phyloP scores from a whole-genome alignment of 441 rosid genomes.

The Raphanus hybrid region DNA sequence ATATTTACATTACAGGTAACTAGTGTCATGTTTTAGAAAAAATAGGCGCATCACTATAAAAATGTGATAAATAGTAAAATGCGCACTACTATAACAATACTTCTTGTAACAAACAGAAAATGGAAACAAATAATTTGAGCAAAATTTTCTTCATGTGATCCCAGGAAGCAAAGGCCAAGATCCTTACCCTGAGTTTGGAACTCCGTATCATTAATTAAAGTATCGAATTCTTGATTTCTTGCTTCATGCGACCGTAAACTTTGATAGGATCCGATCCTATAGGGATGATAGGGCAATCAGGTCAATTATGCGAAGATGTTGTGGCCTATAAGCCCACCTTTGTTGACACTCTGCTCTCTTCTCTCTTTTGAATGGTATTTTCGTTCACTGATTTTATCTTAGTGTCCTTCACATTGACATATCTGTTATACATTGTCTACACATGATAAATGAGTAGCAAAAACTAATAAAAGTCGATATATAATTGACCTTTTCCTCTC shows the following conservation, averaged over 20 bases:
- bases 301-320: not conserved
- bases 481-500: not conserved
- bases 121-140: not conserved
- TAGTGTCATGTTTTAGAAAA: not conserved
- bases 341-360: constrained; percentile 17
- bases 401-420: not conserved
- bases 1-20: not conserved
- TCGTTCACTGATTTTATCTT: constrained; percentile 5
- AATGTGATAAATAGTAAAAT: not conserved
- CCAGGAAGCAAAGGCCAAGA: constrained; percentile 9
- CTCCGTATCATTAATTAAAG: not conserved
- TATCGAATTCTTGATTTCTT: not conserved
- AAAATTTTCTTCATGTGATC: not conserved
- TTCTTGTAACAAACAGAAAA: constrained; percentile 5
- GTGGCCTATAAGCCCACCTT: constrained; percentile 16
- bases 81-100: not conserved
- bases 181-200: not conserved
- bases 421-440: constrained; percentile 6
- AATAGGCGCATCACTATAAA: not conserved
- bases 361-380: constrained; percentile 10
- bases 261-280: not conserved
- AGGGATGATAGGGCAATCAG: not conserved
- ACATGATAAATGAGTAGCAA: constrained; percentile 17
- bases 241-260: constrained; percentile 1
- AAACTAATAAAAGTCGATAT: not conserved